Base-by-base conservation (phyloP, 768 basidiomycete species). In the Suillus americanus region DNA sequence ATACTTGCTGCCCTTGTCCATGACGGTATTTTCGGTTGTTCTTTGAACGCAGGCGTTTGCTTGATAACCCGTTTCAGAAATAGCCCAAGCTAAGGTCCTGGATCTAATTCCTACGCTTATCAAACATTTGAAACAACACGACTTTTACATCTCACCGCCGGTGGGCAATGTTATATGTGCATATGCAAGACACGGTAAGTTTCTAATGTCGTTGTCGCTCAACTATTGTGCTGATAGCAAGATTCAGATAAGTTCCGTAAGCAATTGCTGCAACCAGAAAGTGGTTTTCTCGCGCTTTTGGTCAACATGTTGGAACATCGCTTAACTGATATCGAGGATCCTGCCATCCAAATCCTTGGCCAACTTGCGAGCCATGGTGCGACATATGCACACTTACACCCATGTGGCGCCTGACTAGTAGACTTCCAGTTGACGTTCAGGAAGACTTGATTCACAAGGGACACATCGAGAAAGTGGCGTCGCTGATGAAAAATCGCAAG, bases 281-380 rank as follows among this genome's bases (percentile, higher is more conserved):
- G 9, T 50, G 30, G 16, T 20, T 64, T 48, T 23, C 20, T 48
- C 6, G 28, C 10, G 18, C 57, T 62, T 43, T 13, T 64, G 20
- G 6, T 64, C 60, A 20, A 64, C 20, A 64, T 64, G 63, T 41
- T 62, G 61, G 45, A 62, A 28, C 30, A 64, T 50, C 63, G 63
- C 35, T 45, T 62, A 3, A 46, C 63, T 30, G 59, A 62, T 35
- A 62, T 64, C 4, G 60, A 64, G 56, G 60, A 64, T n/a, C 57
- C 60, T 23, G 63, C 60, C 13, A 62, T 61, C 10, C 43, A 62
- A 25, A 61, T 62, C 18, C 63, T 64, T 37, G 20, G 37, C 33
- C 30, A 62, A 25, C 61, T 64, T 62, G 23, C 60, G 5, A 5
- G 6, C 3, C 10, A 64, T 37, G 18, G 63, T 64, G 10, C 33